phyloP scores from a whole-genome alignment of 768 basidiomycete genomes.

The Tylopilus vinaceipallidus region DNA sequence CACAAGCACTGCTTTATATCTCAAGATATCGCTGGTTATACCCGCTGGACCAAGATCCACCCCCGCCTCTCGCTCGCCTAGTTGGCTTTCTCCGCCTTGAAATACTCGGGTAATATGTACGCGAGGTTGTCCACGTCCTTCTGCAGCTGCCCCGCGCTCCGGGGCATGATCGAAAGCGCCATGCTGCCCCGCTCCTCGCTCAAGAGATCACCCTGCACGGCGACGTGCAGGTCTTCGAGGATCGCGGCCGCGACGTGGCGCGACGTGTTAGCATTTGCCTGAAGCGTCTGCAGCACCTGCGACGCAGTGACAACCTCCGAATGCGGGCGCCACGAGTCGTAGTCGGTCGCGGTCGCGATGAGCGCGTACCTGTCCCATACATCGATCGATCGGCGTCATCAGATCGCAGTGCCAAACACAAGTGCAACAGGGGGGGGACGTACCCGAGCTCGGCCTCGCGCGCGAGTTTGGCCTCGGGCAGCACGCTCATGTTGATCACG shows the following conservation, averaged over 20 bases:
- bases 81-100: constrained; percentile 29
- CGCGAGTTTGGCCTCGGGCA: constrained; percentile 97
- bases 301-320: constrained; percentile 83
- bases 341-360: constrained; percentile 89
- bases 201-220: constrained; percentile 55
- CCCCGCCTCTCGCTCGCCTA: too few species aligned
- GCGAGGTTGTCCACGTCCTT: constrained; percentile 68
- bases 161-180: constrained; percentile 83
- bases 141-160: constrained; percentile 47
- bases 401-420: too few species aligned
- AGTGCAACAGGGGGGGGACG: background rate
- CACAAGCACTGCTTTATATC: too few species aligned
- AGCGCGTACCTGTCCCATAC: constrained; percentile 75
- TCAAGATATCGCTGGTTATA: too few species aligned
- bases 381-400: too few species aligned
- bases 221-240: constrained; percentile 66
- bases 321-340: constrained; percentile 89
- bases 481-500: constrained; percentile 94
- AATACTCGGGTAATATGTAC: constrained; percentile 80
- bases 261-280: constrained; percentile 83
- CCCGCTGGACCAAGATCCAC: too few species aligned
- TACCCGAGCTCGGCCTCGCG: constrained; percentile 93
- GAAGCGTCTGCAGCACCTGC: constrained; percentile 87
- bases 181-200: constrained; percentile 77
- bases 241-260: constrained; percentile 70